These are phyloP conservation scores for Pseudonitzschia delicatissima DNA, from an alignment of 108 stramenopile species.

Conservation along the genomic window DNA sequence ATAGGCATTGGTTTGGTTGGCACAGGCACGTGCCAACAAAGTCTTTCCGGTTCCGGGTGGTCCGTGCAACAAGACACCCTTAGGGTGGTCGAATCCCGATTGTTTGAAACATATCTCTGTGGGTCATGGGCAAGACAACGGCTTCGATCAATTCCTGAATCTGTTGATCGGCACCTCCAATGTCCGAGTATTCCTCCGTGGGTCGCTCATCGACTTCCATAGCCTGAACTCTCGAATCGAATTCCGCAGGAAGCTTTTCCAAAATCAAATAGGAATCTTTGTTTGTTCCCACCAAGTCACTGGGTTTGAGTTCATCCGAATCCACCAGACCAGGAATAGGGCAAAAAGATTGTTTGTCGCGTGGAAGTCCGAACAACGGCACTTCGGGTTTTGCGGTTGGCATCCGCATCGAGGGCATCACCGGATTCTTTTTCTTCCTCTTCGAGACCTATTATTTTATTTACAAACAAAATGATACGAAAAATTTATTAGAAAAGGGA, in stretches of 20 bases:
- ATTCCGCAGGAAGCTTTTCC: conserved; percentile 99
- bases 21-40: conserved; percentile 96
- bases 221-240: conserved; percentile 96
- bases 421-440: conserved; percentile 64
- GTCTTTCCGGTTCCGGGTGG: conserved; percentile 99
- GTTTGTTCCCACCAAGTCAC: conserved; percentile 98
- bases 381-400: conserved; percentile 71
- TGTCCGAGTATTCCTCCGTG: conserved; percentile 96
- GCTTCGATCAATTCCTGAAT: conserved; percentile 99
- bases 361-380: conserved; percentile 89
- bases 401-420: conserved; percentile 77
- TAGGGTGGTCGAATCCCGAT: conserved; percentile 99
- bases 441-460: conserved; percentile 44
- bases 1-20: conserved; percentile 99
- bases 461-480: neutral
- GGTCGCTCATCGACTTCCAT: conserved; percentile 99
- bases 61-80: conserved; percentile 95
- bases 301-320: conserved; percentile 91
- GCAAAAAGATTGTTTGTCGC: conserved; percentile 97
- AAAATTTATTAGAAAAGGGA: neutral
- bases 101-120: conserved; percentile 96
- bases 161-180: conserved; percentile 97
- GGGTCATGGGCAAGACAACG: conserved; percentile 99
- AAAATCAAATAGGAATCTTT: conserved; percentile 99
- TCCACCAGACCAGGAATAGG: conserved; percentile 98